phyloP scores from a whole-genome alignment of 345 rosid genomes.

The Litchi chinensis region DNA sequence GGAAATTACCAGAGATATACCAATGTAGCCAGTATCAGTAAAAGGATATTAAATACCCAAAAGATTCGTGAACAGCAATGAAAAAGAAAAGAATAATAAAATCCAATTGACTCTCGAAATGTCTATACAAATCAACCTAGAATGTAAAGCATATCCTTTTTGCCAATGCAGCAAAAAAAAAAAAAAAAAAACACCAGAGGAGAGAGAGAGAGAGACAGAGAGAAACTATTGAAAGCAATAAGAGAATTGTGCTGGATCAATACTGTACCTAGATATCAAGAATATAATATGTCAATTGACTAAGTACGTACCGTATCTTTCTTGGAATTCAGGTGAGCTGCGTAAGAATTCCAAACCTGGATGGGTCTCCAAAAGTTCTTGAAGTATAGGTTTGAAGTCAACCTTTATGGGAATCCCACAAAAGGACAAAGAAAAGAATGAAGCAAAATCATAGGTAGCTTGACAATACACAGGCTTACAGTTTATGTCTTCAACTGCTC shows the following conservation, averaged over 20 bases:
- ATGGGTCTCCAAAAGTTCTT: conserved; percentile 77
- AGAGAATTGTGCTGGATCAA: background rate
- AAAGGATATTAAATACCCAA: background rate
- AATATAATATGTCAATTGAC: conserved; percentile 8
- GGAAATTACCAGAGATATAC: conserved; percentile 31
- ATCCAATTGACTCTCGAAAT: background rate
- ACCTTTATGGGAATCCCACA: conserved; percentile 49
- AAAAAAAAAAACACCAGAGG: background rate
- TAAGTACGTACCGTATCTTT: conserved; percentile 75
- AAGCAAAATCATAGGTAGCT: background rate
- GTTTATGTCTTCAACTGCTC: background rate
- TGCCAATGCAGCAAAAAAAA: background rate
- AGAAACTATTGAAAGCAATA: background rate
- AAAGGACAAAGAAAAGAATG: conserved; percentile 15
- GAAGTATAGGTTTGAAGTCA: conserved; percentile 84
- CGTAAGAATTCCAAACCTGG: conserved; percentile 83
- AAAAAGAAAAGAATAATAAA: background rate
- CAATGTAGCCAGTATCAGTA: conserved; percentile 24
- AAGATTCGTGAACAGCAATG: conserved; percentile 9
- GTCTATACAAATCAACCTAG: background rate
- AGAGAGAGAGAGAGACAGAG: no score
- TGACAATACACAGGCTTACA: conserved; percentile 6
- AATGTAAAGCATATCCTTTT: background rate
- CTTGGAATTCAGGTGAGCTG: conserved; percentile 83
- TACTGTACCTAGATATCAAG: background rate